These are phyloP conservation scores for Coemansia sp. DNA, from an alignment of 192 early-diverging fungal genomes.

Conservation along the genomic window DNA sequence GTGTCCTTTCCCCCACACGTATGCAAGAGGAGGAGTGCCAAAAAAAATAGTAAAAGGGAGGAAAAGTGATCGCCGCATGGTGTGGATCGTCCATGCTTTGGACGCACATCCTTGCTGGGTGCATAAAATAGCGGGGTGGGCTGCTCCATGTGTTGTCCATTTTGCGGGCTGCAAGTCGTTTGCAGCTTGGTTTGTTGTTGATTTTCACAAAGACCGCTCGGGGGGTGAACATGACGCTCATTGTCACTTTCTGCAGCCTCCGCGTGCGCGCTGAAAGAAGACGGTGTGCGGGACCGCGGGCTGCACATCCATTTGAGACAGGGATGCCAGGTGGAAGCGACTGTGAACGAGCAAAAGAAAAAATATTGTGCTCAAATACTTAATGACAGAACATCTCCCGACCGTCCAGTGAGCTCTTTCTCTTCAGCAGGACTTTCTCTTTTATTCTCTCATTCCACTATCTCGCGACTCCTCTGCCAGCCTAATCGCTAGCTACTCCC, in stretches of 20 bases:
- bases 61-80: slow-evolving; percentile 1
- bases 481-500: slow-evolving; percentile 3
- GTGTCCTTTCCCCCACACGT: neutral
- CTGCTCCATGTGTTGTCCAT: slow-evolving; percentile 1
- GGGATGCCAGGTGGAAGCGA: neutral
- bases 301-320: slow-evolving; percentile 4
- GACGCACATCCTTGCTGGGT: neutral
- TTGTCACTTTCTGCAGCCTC: neutral
- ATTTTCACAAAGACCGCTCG: slow-evolving; percentile 11
- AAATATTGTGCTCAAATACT: slow-evolving; percentile 5
- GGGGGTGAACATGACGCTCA: neutral
- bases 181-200: slow-evolving; percentile 14
- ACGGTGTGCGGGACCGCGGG: neutral
- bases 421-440: slow-evolving; percentile 11
- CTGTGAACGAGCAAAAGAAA: neutral
- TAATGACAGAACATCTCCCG: neutral
- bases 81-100: slow-evolving; percentile 2
- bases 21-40: neutral
- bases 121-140: neutral
- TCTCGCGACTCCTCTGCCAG: slow-evolving; percentile 2
- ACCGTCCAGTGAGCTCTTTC: neutral
- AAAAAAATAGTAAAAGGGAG: neutral
- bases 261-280: neutral
- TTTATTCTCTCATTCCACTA: slow-evolving; percentile 6
- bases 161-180: neutral